Evolutionary conservation across 1,284 basidiomycete species (phyloP).

Genomic region (Cutaneotrichosporon sp.): DNA sequence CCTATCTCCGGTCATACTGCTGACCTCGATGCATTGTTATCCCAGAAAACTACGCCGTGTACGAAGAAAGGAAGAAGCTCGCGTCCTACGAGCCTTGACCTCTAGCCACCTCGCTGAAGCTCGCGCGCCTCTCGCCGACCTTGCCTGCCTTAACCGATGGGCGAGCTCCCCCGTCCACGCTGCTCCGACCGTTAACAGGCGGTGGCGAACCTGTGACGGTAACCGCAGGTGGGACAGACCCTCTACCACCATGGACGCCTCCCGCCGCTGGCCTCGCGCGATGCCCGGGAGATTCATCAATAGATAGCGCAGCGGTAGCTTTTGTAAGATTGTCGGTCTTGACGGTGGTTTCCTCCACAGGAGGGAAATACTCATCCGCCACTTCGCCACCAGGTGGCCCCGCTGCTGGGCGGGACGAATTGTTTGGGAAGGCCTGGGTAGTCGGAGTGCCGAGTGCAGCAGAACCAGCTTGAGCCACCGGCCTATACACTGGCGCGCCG

Average conservation of each 20-base stretch:
- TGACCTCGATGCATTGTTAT: slow-evolving; percentile 13
- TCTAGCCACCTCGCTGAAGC: slow-evolving; percentile 30
- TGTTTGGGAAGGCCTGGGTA: slow-evolving; percentile 37
- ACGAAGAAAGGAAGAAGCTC: not conserved
- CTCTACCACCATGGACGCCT: not conserved
- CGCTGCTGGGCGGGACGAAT: slow-evolving; percentile 21
- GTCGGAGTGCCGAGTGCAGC: slow-evolving; percentile 43
- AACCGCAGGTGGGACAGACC: not conserved
- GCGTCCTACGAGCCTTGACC: not conserved
- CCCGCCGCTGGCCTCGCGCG: not conserved
- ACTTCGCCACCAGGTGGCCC: slow-evolving; percentile 22
- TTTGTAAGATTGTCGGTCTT: slow-evolving; percentile 1
- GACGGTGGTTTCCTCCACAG: not conserved
- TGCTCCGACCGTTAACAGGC: slow-evolving; percentile 16
- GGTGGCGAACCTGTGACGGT: not conserved
- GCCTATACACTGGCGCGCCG: slow-evolving; percentile 44
- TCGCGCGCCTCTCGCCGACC: slow-evolving; percentile 32
- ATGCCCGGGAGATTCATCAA: slow-evolving; percentile 1
- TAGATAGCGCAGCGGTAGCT: not conserved
- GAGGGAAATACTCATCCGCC: slow-evolving; percentile 37
- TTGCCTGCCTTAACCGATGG: slow-evolving; percentile 26
- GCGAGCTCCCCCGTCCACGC: not conserved
- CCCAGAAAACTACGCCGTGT: not conserved
- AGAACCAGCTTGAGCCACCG: slow-evolving; percentile 23
- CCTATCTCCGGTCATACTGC: not conserved